Conservation (phyloP, 2,329 filamentous ascomycete species). For the Ophiosphaerella narmari region DNA sequence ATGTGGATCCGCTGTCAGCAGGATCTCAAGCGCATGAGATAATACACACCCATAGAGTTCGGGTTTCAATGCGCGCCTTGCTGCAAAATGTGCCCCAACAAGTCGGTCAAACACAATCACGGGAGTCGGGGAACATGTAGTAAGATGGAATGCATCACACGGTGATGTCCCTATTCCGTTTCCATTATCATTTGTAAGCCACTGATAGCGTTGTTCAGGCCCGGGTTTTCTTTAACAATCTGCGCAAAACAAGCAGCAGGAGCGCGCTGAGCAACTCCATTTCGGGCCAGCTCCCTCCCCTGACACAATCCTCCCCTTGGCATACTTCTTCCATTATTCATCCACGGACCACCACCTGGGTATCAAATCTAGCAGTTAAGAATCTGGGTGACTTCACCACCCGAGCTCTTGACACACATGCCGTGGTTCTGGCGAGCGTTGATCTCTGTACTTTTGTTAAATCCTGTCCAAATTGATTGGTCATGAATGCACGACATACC, state of each 20-base stretch:
- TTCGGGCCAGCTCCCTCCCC: too few species aligned
- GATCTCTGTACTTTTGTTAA: conserved; percentile 27
- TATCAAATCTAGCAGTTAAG: conserved; percentile 28
- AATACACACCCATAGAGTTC: too few species aligned
- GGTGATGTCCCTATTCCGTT: background rate
- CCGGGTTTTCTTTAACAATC: background rate
- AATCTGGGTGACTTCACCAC: conserved; percentile 26
- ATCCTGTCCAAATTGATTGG: background rate
- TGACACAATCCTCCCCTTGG: background rate
- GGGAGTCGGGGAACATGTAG: too few species aligned
- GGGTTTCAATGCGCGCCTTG: too few species aligned
- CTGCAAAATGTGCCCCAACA: too few species aligned
- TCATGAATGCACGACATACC: conserved; percentile 17
- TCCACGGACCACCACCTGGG: background rate
- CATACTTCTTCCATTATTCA: background rate
- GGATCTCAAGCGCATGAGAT: too few species aligned
- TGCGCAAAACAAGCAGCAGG: too few species aligned
- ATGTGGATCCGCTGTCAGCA: too few species aligned
- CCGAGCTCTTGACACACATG: conserved; percentile 37
- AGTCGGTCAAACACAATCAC: too few species aligned
- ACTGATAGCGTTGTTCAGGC: background rate
- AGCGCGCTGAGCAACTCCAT: too few species aligned
- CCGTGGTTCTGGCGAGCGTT: conserved; percentile 42
- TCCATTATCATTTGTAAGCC: background rate
- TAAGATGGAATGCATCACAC: background rate